Evolutionary conservation across 23 red algal species (phyloP).

Genomic region (Agarophyton chilense): DNA sequence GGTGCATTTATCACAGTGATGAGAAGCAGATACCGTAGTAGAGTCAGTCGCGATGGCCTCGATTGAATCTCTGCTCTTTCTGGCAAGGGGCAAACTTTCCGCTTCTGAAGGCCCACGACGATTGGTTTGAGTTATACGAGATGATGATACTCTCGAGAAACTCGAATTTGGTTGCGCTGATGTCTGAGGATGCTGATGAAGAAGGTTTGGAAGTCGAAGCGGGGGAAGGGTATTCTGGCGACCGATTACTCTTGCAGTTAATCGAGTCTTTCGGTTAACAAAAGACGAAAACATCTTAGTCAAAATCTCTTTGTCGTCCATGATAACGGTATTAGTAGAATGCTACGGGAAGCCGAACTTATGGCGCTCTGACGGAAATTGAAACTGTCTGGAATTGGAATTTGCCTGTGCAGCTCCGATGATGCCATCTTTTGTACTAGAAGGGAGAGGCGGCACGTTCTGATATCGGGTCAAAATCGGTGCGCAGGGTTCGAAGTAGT

Average conservation of each 20-base stretch:
- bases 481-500: not conserved
- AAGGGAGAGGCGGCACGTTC: not conserved
- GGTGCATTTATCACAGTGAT: constrained; percentile 65
- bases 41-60: constrained; percentile 56
- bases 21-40: not conserved
- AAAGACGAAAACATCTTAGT: constrained; percentile 55
- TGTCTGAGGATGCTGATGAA: not conserved
- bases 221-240: constrained; percentile 8
- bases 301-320: constrained; percentile 54
- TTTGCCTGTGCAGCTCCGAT: too few species aligned
- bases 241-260: not conserved
- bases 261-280: constrained; percentile 36
- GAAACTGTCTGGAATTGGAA: not conserved
- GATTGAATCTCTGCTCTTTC: not conserved
- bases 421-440: not conserved
- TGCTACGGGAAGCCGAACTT: not conserved
- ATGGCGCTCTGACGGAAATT: not conserved
- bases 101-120: not conserved
- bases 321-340: not conserved
- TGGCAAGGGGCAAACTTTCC: not conserved
- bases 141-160: not conserved
- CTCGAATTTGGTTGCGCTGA: not conserved
- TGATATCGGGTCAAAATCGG: not conserved
- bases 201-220: constrained; percentile 25
- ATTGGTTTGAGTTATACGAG: not conserved